Percentiles rank a stretch among this genome's conserved stretches.
Conservation (phyloP, 1,284 basidiomycete species). For the Earliella scabrosa region DNA sequence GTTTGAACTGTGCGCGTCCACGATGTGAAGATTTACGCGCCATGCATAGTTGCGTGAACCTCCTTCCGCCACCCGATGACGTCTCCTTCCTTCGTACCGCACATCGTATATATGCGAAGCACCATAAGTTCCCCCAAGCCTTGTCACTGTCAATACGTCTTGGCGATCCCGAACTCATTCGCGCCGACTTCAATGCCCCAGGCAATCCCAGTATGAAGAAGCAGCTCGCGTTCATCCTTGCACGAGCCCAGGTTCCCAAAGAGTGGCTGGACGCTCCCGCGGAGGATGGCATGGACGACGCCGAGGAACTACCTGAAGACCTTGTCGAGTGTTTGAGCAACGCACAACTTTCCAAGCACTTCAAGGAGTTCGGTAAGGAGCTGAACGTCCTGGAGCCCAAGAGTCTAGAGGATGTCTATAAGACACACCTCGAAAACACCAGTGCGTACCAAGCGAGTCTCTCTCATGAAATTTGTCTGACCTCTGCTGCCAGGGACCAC, state of each 20-base stretch:
- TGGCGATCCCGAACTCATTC: constrained; percentile 81
- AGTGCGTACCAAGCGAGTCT: constrained; percentile 46
- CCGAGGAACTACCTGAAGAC: constrained; percentile 81
- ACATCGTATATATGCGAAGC: constrained; percentile 89
- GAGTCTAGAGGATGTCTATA: constrained; percentile 97
- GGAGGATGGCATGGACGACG: constrained; percentile 61
- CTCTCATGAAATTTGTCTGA: neutral
- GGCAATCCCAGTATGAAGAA: constrained; percentile 93
- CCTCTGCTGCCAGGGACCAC: constrained; percentile 51
- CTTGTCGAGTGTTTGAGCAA: constrained; percentile 88
- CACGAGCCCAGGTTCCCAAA: constrained; percentile 89
- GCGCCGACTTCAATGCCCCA: constrained; percentile 86
- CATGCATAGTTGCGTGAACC: constrained; percentile 89
- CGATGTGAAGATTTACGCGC: too few relatives aligned
- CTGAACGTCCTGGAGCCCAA: constrained; percentile 91
- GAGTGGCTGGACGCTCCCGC: constrained; percentile 79
- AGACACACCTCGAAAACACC: constrained; percentile 92
- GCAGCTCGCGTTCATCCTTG: constrained; percentile 94
- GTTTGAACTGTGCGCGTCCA: constrained; percentile 50
- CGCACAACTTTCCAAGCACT: constrained; percentile 80
- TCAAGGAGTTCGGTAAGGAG: constrained; percentile 94
- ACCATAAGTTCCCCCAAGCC: constrained; percentile 92
- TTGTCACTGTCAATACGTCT: constrained; percentile 88
- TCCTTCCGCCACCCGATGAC: constrained; percentile 95
- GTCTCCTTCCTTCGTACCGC: constrained; percentile 89